Conservation (phyloP, 345 rosid genomes). For the Melaleuca alternifolia region DNA sequence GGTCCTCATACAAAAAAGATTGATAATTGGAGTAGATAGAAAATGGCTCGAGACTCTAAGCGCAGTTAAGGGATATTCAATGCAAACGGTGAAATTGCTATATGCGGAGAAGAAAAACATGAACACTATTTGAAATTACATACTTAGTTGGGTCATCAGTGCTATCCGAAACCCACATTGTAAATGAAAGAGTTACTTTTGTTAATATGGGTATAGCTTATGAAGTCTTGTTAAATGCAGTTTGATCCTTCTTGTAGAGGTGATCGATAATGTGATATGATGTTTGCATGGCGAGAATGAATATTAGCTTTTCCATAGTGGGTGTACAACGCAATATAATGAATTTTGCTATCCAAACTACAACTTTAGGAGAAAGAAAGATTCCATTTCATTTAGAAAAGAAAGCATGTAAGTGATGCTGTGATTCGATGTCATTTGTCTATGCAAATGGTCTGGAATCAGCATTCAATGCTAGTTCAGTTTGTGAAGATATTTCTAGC, state of each 20-base stretch:
- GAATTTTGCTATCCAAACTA: not conserved
- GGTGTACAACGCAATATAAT: not conserved
- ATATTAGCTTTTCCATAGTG: not conserved
- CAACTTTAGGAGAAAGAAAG: not conserved
- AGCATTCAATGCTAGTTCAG: not conserved
- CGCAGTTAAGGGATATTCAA: not conserved
- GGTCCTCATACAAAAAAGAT: not conserved
- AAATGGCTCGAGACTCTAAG: not conserved
- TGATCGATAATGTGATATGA: not conserved
- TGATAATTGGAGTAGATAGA: not conserved
- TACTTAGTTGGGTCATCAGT: not conserved
- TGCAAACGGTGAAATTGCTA: not conserved
- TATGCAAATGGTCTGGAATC: too few relatives aligned
- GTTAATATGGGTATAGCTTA: not conserved
- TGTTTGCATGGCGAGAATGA: not conserved
- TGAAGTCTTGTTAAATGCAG: not conserved
- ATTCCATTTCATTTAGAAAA: not conserved
- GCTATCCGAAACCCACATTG: rapidly evolving
- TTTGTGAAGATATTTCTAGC: not conserved
- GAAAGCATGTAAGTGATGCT: not conserved
- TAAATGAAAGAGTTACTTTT: not conserved
- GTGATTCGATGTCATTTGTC: not conserved
- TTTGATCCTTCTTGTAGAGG: not conserved
- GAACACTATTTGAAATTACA: not conserved
- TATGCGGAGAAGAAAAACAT: not conserved